phyloP scores from a whole-genome alignment of 2,329 filamentous ascomycete genomes.

The Trichophyton equinum region DNA sequence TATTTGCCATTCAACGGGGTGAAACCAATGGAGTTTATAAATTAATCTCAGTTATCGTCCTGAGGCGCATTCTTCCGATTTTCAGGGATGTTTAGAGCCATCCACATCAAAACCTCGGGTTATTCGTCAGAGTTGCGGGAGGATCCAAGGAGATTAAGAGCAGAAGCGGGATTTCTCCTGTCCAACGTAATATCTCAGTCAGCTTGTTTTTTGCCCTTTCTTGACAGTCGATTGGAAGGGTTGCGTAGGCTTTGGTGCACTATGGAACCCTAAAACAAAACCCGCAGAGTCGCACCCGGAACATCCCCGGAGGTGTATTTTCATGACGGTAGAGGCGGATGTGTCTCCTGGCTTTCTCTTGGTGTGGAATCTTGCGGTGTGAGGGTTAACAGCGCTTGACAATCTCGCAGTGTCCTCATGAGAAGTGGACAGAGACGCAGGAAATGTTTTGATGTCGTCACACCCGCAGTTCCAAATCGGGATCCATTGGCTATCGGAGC shows the following conservation, averaged over 20 bases:
- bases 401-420: too few relatives aligned
- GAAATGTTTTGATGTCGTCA: too few relatives aligned
- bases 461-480: too few relatives aligned
- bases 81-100: background rate
- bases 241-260: background rate
- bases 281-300: background rate
- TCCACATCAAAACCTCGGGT: background rate
- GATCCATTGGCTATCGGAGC: too few relatives aligned
- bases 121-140: background rate
- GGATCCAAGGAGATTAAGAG: background rate
- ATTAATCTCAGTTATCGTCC: background rate
- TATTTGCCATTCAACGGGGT: background rate
- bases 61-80: background rate
- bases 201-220: background rate
- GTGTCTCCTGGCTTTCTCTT: too few relatives aligned
- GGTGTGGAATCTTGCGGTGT: too few relatives aligned
- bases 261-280: conserved; percentile 1
- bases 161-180: background rate
- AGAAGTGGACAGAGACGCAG: too few relatives aligned
- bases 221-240: background rate
- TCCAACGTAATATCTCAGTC: background rate
- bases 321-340: too few relatives aligned
- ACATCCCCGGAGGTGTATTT: background rate
- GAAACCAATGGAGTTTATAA: background rate
- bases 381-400: too few relatives aligned